Evolutionary conservation across 257 asterid species (phyloP).

Genomic region (Solanum corneliomulleri): DNA sequence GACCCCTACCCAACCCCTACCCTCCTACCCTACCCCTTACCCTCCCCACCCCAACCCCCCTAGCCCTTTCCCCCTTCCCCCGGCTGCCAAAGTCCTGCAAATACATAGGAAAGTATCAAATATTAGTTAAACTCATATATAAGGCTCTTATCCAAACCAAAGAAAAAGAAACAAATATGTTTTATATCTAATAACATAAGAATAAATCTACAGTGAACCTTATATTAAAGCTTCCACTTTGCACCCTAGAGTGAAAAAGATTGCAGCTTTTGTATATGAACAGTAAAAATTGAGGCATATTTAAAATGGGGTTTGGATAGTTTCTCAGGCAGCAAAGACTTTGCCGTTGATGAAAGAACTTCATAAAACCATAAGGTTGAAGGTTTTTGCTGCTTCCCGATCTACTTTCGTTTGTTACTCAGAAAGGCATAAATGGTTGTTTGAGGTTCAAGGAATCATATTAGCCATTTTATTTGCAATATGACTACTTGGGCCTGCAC

Average conservation of each 20-base stretch:
- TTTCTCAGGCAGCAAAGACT: background rate
- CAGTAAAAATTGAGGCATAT: background rate
- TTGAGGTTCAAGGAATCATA: background rate
- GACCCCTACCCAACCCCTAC: no score
- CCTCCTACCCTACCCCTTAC: no score
- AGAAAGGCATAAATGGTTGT: background rate
- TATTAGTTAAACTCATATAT: background rate
- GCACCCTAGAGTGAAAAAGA: background rate
- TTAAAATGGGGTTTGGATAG: background rate
- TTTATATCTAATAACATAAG: background rate
- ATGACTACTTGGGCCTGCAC: background rate
- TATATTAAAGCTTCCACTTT: background rate
- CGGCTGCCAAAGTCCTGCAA: no score
- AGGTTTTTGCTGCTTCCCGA: background rate
- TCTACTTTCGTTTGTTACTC: background rate
- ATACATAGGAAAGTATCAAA: background rate
- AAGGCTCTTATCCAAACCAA: background rate
- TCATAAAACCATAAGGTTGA: background rate
- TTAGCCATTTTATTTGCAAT: background rate
- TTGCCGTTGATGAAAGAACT: background rate
- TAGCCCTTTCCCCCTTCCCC: no score
- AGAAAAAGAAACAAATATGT: background rate
- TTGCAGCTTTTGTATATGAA: background rate
- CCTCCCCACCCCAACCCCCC: rapidly evolving
- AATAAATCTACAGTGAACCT: background rate